These are phyloP conservation scores for Suillus clintonianus DNA, from an alignment of 768 basidiomycete genomes.

Conservation along the genomic window DNA sequence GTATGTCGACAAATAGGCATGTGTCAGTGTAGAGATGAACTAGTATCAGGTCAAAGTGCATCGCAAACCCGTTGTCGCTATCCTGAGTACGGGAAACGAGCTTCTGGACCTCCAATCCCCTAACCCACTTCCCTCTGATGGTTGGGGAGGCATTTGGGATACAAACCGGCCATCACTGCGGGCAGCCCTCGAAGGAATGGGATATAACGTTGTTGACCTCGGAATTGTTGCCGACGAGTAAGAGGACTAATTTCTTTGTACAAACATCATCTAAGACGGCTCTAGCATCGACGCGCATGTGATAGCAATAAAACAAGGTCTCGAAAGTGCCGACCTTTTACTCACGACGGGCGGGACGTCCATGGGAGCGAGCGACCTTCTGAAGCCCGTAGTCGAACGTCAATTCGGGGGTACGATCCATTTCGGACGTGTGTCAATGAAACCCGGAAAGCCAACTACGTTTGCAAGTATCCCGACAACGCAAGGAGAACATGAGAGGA, in stretches of 20 bases:
- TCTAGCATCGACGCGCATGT: slow-evolving; percentile 60
- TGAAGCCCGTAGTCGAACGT: slow-evolving; percentile 88
- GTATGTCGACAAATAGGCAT: slow-evolving; percentile 36
- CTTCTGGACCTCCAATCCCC: slow-evolving; percentile 60
- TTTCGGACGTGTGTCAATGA: slow-evolving; percentile 83
- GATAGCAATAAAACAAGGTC: slow-evolving; percentile 53
- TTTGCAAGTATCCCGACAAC: slow-evolving; percentile 73
- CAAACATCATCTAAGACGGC: background rate
- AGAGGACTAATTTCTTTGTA: slow-evolving; percentile 19
- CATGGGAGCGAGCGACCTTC: slow-evolving; percentile 85
- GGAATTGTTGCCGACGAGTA: slow-evolving; percentile 80
- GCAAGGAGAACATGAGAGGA: slow-evolving; percentile 36
- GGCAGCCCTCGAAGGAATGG: slow-evolving; percentile 68
- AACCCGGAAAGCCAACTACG: slow-evolving; percentile 88
- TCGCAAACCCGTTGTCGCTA: slow-evolving; percentile 73
- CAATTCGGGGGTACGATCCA: slow-evolving; percentile 75
- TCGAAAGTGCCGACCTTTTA: slow-evolving; percentile 69
- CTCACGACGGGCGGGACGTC: slow-evolving; percentile 89
- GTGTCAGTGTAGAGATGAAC: background rate
- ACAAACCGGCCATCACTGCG: slow-evolving; percentile 83
- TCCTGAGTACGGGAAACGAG: slow-evolving; percentile 89
- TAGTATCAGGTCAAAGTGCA: slow-evolving; percentile 61
- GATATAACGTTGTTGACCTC: slow-evolving; percentile 77
- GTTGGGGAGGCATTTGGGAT: slow-evolving; percentile 80
- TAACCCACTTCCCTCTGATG: slow-evolving; percentile 30